Evolutionary conservation across 1,284 basidiomycete genomes (phyloP), one percentile per base, ranked within the genome.

Genomic region (Cutaneotrichosporon sp.): DNA sequence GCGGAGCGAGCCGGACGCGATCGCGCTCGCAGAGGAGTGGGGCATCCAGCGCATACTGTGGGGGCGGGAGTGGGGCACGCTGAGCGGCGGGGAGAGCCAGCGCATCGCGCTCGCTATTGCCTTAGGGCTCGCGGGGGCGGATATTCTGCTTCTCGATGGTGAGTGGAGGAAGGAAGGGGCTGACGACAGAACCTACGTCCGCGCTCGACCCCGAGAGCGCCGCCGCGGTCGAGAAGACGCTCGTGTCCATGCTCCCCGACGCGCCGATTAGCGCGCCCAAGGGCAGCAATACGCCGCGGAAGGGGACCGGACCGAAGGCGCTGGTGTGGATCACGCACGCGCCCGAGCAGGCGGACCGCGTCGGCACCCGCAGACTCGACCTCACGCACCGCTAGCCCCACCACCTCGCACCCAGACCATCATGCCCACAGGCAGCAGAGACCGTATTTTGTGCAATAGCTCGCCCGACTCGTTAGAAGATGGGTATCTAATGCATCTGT

Each of bases 271-370:
- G 43, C 34, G 46, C 59, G 8, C 49, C 42, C 18, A 54, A n/a
- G 24, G 29, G 38, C 2, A 25, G n/a, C 18, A 36, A 51, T 34
- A 54, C 45, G 25, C 53, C 45, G 7, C 60, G 70, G 25, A 64
- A 56, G 25, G 67, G 61, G 2, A 54, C 25, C 2, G 70, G 73
- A 2, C 71, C 90, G 55, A 88, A 89, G 72, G 88, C 90, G 0
- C 78, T 92, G 45, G 72, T 93, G 7, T 93, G 91, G 91, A 90
- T 93, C 68, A 93, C 91, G 0, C 91, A 93, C 75, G 90, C 89
- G 0, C 84, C 86, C 6, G 89, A 91, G 63, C 91, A 93, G 76
- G 88, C 85, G 0, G 80, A 84, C 59, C 82, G 90, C 56, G 85
- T 89, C 22, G 90, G 89, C 5, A 90, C 85, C 3, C 82, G 89